Base-by-base conservation (phyloP, 1,139 yeast species). In the Debaryomycetaceae sp. region DNA sequence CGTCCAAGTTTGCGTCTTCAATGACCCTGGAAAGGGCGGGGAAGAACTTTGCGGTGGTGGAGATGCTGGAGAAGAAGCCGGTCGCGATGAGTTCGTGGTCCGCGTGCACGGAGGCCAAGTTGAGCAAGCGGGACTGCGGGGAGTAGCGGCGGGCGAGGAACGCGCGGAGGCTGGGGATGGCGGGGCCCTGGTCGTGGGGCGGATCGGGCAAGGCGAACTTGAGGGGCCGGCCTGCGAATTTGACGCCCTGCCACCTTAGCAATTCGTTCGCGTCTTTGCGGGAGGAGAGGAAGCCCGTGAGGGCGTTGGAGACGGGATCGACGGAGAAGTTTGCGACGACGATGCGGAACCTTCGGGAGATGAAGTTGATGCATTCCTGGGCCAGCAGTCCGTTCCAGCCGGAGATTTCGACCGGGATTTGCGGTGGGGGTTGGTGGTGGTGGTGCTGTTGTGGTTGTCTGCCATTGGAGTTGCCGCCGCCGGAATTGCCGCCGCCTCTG, bases 11-110 rank as follows among this genome's bases (percentile, higher is more conserved):
- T 25, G 62, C 45, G 27, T 67, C 70, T 30, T 62, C 62, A 1
- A 95, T 95, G 13, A 92, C 58, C 48, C 81, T 85, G 85, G 90
- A 76, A 39, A 90, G 58, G 1, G 98, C 98, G 3, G 87, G 82
- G 52, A 90, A 86, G 68, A 87, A 77, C 51, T 87, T 87, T 12
- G 92, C 69, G 1, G 73, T 51, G 3, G 73, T 66, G 28, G 76
- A 68, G 5, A 75, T 58, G 13, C 71, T 59, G 15, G 73, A 67
- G 40, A 86, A 75, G 32, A 85, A 61, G 1, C 95, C 95, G 37
- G 68, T 68, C 13, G 68, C 58, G 13, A 56, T 55, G 27, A 90
- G 59, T 12, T 55, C 63, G 18, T 72, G 77, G 47, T 90, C 97
- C 30, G 67, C 68, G 35, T 71, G 68, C 44, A 86, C 73, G 30